Evolutionary conservation across 495 filamentous ascomycete species (phyloP), one percentile per base, ranked within the genome.

Genomic region (Aspergillus cristatus): DNA sequence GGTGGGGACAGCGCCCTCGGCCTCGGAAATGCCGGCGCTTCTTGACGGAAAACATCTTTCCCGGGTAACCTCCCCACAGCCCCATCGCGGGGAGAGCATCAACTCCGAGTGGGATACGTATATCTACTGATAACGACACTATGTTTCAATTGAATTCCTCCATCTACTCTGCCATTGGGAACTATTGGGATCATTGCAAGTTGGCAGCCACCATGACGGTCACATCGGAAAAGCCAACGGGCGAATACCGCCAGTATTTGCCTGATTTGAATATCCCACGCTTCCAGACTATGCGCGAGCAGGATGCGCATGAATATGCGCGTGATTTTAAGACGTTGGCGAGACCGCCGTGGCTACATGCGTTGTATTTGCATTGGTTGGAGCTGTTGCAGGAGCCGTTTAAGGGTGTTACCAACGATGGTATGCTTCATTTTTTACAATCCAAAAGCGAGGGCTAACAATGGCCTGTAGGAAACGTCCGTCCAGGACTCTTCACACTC

Each of bases 391-490:
- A 77, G 40, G 78, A 83, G 60, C 82, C 82, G 2, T 85, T 79
- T 49, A 77, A 75, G 59, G 82, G 81, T 3, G 65, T 86, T 14
- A 84, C 82, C 1, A 74, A 62, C 16, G 79, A 85, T 40, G 82
- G 81, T 78, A 59, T 29, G 56, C n/a, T n/a, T n/a, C 41, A 25
- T 11, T 31, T 35, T 39, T 35, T 16, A n/a, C 25, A 42, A 35
- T 32, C 28, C 8, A 20, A n/a, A n/a, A n/a, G n/a, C n/a, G n/a
- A n/a, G n/a, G n/a, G n/a, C n/a, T n/a, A n/a, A n/a, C n/a, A n/a
- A n/a, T n/a, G n/a, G n/a, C n/a, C n/a, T 7, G 15, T 47, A 78
- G 75, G 78, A 34, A 58, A 45, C 25, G 63, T 81, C 29, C 67
- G 67, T 4, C 70, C 64, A 0, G 62, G 59, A 38, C 68, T 84